Conservation (phyloP, 805 yeast species). For the Suhomyces kilbournensis region DNA sequence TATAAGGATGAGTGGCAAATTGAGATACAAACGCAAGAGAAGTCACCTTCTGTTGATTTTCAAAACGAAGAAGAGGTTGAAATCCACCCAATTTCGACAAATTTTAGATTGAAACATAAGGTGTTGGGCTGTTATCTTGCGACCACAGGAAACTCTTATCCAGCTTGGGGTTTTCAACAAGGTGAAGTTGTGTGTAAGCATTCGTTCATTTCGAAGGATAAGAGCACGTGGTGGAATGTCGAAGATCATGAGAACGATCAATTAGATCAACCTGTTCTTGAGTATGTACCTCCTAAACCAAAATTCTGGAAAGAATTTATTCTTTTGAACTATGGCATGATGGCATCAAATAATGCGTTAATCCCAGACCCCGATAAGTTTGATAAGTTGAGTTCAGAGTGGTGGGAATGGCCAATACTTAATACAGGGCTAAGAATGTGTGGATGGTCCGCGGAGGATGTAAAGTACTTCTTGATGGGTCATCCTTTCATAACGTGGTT, state of each 20-base stretch:
- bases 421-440: slow-evolving; percentile 73
- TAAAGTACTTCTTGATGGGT: slow-evolving; percentile 66
- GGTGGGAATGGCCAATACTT: slow-evolving; percentile 84
- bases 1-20: slow-evolving; percentile 85
- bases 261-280: slow-evolving; percentile 30
- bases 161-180: slow-evolving; percentile 84
- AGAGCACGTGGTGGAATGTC: slow-evolving; percentile 77
- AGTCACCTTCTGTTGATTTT: slow-evolving; percentile 39
- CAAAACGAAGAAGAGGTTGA: slow-evolving; percentile 46
- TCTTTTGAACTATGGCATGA: slow-evolving; percentile 73
- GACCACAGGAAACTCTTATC: slow-evolving; percentile 65
- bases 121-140: slow-evolving; percentile 72
- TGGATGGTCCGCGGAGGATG: slow-evolving; percentile 56
- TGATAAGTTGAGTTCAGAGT: slow-evolving; percentile 68
- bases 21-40: slow-evolving; percentile 68
- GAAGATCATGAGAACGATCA: slow-evolving; percentile 62
- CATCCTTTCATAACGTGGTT: slow-evolving; percentile 77
- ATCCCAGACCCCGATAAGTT: slow-evolving; percentile 70
- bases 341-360: slow-evolving; percentile 79
- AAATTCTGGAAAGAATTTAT: slow-evolving; percentile 65
- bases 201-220: slow-evolving; percentile 51
- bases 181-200: slow-evolving; percentile 73
- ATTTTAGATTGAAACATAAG: slow-evolving; percentile 64
- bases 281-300: slow-evolving; percentile 40
- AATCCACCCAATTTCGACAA: slow-evolving; percentile 74